These are phyloP conservation scores for Hypoxylon sp. DNA, from an alignment of 2,329 filamentous ascomycete genomes.

Conservation along the genomic window DNA sequence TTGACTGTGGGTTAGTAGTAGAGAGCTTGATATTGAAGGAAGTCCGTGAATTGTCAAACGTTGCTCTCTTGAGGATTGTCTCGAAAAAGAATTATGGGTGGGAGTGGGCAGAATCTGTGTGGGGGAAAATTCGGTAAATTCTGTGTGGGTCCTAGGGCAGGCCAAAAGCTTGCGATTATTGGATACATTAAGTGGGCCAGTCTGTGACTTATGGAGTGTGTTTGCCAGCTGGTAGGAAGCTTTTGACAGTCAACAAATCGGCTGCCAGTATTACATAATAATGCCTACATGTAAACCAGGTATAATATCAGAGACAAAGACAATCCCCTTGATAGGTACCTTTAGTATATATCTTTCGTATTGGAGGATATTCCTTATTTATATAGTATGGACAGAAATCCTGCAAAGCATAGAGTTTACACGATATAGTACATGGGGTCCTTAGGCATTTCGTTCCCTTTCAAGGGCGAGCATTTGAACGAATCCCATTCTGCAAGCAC, in stretches of 20 bases:
- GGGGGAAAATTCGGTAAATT: slow-evolving; percentile 51
- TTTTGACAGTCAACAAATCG: neutral
- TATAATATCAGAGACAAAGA: neutral
- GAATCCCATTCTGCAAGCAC: neutral
- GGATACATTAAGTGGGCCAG: slow-evolving; percentile 3
- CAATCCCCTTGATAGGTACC: neutral
- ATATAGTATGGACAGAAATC: slow-evolving; percentile 36
- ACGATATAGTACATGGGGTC: slow-evolving; percentile 29
- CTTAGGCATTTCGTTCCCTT: slow-evolving; percentile 1
- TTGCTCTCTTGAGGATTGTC: slow-evolving; percentile 35
- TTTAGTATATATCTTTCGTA: neutral
- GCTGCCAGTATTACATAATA: no score
- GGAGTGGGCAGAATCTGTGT: slow-evolving; percentile 49
- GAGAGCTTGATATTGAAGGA: slow-evolving; percentile 54
- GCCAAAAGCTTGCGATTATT: slow-evolving; percentile 1
- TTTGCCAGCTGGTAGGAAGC: neutral
- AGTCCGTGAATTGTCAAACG: slow-evolving; percentile 50
- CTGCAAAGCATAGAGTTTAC: slow-evolving; percentile 28
- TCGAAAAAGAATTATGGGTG: slow-evolving; percentile 43
- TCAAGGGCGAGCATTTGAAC: neutral
- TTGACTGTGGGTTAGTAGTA: slow-evolving; percentile 55
- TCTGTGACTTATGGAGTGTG: neutral
- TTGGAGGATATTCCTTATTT: slow-evolving; percentile 19
- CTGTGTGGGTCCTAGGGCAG: slow-evolving; percentile 51
- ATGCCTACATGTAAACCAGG: no score